These are phyloP conservation scores for Populus davidiana DNA, from an alignment of 345 rosid genomes.

Conservation along the genomic window DNA sequence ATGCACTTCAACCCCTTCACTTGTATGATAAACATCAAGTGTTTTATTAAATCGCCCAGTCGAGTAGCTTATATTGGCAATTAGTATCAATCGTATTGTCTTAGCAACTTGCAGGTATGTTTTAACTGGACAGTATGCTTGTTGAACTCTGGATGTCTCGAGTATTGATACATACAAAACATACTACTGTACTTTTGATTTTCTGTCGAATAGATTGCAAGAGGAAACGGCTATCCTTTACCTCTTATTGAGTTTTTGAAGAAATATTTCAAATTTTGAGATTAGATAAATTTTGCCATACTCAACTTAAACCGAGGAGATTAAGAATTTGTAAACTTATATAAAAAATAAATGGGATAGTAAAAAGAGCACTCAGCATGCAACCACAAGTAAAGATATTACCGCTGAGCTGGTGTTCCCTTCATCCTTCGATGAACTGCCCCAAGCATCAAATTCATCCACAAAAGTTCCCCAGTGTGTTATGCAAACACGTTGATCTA, in stretches of 20 bases:
- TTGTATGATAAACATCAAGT: too few species aligned
- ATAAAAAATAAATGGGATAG: neutral
- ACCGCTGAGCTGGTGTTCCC: constrained; percentile 39
- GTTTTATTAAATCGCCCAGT: too few species aligned
- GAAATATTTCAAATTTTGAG: too few species aligned
- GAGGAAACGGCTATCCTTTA: neutral
- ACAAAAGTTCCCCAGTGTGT: constrained; percentile 51
- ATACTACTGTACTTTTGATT: neutral
- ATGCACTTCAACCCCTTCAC: too few species aligned
- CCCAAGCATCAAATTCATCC: constrained; percentile 57
- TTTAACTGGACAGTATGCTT: too few species aligned
- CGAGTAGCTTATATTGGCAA: too few species aligned
- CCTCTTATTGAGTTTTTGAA: too few species aligned
- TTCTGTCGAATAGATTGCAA: neutral
- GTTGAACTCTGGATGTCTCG: too few species aligned
- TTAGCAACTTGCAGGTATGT: too few species aligned
- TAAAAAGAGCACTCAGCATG: neutral
- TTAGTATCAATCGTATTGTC: too few species aligned
- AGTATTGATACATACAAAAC: neutral
- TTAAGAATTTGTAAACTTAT: neutral
- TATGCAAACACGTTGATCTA: constrained; percentile 66
- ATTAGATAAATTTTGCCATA: neutral
- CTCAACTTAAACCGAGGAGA: neutral
- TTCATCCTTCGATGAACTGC: constrained; percentile 33
- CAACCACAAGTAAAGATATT: neutral